Conservation (phyloP, 176 grass and related monocot genomes). For the Metroxylon sagu region DNA sequence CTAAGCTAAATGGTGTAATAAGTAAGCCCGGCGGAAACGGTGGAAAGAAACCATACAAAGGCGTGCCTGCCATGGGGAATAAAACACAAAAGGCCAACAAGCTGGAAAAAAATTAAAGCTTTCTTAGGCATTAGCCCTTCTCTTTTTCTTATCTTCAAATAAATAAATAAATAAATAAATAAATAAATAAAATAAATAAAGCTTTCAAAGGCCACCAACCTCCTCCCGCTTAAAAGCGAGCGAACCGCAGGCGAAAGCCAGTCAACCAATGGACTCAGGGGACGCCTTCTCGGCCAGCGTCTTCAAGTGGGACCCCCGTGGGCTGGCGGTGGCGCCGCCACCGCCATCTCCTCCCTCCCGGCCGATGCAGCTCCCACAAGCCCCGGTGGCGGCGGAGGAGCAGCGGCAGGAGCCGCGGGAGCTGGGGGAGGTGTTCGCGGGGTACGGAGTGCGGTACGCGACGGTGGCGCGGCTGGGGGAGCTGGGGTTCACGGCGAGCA, state of each 20-base stretch:
- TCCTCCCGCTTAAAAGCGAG: slow-evolving; percentile 1
- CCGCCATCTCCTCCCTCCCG: slow-evolving; percentile 9
- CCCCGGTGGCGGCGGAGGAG: neutral
- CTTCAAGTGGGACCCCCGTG: slow-evolving; percentile 39
- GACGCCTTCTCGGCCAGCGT: slow-evolving; percentile 15
- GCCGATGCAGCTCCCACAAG: neutral
- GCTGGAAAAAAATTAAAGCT: no score
- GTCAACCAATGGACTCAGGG: slow-evolving; percentile 3
- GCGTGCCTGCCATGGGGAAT: no score
- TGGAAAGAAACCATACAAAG: no score
- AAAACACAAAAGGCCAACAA: no score
- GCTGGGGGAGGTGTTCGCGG: slow-evolving; percentile 33
- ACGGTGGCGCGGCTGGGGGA: slow-evolving; percentile 39
- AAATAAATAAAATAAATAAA: no score
- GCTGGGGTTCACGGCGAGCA: slow-evolving; percentile 43
- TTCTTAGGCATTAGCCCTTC: no score
- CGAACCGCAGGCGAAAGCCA: neutral
- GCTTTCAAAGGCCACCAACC: no score
- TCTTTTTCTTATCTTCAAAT: no score
- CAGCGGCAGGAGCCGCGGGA: slow-evolving; percentile 21
- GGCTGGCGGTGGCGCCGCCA: neutral
- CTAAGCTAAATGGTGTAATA: no score
- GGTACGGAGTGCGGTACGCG: slow-evolving; percentile 37
- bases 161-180: no score
- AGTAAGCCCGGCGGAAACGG: no score